Conservation (phyloP, 805 yeast species). For the Cyberlindnera americana region DNA sequence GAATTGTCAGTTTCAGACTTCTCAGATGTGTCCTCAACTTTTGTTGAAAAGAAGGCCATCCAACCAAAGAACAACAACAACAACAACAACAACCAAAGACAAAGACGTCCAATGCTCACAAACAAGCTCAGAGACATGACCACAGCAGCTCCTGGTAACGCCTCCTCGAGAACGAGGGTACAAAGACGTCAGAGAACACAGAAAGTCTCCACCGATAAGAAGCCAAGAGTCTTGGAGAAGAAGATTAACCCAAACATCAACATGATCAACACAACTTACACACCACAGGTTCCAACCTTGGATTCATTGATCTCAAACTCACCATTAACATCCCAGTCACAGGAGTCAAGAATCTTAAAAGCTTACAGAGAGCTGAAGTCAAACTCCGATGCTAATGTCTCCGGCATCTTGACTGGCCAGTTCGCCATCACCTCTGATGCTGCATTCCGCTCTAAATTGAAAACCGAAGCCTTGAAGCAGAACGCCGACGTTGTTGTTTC, state of each 20-base stretch:
- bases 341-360: conserved; percentile 21
- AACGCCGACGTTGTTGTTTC: conserved; percentile 28
- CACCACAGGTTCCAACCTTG: conserved; percentile 20
- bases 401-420: conserved; percentile 21
- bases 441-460: conserved; percentile 14
- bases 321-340: conserved; percentile 22
- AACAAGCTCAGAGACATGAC: conserved; percentile 11
- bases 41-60: not conserved
- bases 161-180: conserved; percentile 7
- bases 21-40: conserved; percentile 2
- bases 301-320: conserved; percentile 12
- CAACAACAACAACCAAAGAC: conserved; percentile 3
- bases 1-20: conserved; percentile 1
- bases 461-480: conserved; percentile 17
- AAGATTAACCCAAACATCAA: conserved; percentile 19
- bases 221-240: not conserved
- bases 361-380: conserved; percentile 17
- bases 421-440: conserved; percentile 6
- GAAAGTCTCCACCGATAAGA: not conserved
- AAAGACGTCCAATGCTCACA: conserved; percentile 6
- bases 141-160: conserved; percentile 2
- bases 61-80: not conserved
- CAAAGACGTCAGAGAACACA: conserved; percentile 7
- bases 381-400: conserved; percentile 16
- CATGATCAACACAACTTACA: conserved; percentile 16